A percentile compares a stretch with the other conserved stretches of the same genome.
Evolutionary conservation across 2,329 filamentous ascomycete species (phyloP).

Genomic region (Aspergillus novoparasiticus): DNA sequence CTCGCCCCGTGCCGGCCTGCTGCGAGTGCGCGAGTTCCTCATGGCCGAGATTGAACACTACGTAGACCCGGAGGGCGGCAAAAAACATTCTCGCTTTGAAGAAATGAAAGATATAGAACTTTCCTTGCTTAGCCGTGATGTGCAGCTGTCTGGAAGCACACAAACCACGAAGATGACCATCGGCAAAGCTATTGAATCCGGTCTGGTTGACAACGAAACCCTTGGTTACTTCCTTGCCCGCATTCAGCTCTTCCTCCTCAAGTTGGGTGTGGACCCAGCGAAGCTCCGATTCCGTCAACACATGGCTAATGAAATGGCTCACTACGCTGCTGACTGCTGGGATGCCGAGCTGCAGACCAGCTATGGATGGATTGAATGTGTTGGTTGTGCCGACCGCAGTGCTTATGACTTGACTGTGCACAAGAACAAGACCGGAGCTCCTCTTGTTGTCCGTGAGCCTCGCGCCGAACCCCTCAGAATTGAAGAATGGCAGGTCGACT

Average conservation of each 20-base stretch:
- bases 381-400: slow-evolving; percentile 92
- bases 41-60: slow-evolving; percentile 99
- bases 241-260: slow-evolving; percentile 86
- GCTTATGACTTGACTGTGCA: slow-evolving; percentile 94
- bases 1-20: slow-evolving; percentile 84
- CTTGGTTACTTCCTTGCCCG: slow-evolving; percentile 95
- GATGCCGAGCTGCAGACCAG: slow-evolving; percentile 90
- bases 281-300: slow-evolving; percentile 98
- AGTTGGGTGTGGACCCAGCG: slow-evolving; percentile 80
- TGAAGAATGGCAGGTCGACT: slow-evolving; percentile 83
- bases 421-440: slow-evolving; percentile 85
- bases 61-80: slow-evolving; percentile 90
- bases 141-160: slow-evolving; percentile 85
- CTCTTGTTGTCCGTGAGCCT: slow-evolving; percentile 81
- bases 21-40: slow-evolving; percentile 93
- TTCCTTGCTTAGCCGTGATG: slow-evolving; percentile 78
- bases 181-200: slow-evolving; percentile 79
- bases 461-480: slow-evolving; percentile 75
- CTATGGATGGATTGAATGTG: slow-evolving; percentile 97
- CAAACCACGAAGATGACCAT: slow-evolving; percentile 72
- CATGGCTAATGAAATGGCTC: slow-evolving; percentile 88
- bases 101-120: slow-evolving; percentile 85
- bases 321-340: slow-evolving; percentile 98
- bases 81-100: slow-evolving; percentile 87
- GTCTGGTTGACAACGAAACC: slow-evolving; percentile 94